Base-by-base conservation (phyloP, 441 rosid genomes). In the Euphorbia celastroides region DNA sequence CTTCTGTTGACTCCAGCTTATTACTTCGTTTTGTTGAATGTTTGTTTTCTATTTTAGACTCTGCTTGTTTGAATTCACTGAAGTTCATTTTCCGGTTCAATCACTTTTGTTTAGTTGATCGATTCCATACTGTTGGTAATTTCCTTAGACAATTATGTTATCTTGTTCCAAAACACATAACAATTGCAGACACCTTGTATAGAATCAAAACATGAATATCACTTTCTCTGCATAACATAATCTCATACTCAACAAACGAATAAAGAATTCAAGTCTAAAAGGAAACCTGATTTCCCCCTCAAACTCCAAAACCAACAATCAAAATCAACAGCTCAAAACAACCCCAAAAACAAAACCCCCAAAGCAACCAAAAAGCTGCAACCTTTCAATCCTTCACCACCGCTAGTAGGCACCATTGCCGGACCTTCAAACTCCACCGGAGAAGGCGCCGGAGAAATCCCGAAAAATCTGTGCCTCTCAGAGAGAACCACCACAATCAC, bases 381-480 rank as follows among this genome's bases (percentile, higher is more conserved):
- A 48, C 67, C 82, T 57, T 13, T 59, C 60, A 80, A 78, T 66
- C 69, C 74, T 5, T 71, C 8, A 65, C 76, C 81, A 62, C 76
- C 22, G 74, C 79, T 86, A 16, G 87, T 81, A 0, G 90, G 96
- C 64, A 90, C 86, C 7, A 86, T 70, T 10, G 97, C 89, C 0
- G 96, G 90, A 16, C 80, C 88, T 10, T 83, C 66, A 4, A 65
- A 20, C 10, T 75, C 86, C 1, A 69, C 70, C 0, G 97, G 97
- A 6, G 96, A 77, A 59, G 96, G 95, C 13, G 97, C 93, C 0
- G 97, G 95, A 13, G 97, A 90, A 69, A 81, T 69, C 31, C 60
- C 84, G 57, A 70, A 38, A 42, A 48, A 64, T 56, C 79, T 72
- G 28, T 77, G 31, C 74, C 78, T 83, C 42, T 75, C 44, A 0